Conservation (phyloP, 805 yeast genomes). For the Sugiyamaella valdiviana region DNA sequence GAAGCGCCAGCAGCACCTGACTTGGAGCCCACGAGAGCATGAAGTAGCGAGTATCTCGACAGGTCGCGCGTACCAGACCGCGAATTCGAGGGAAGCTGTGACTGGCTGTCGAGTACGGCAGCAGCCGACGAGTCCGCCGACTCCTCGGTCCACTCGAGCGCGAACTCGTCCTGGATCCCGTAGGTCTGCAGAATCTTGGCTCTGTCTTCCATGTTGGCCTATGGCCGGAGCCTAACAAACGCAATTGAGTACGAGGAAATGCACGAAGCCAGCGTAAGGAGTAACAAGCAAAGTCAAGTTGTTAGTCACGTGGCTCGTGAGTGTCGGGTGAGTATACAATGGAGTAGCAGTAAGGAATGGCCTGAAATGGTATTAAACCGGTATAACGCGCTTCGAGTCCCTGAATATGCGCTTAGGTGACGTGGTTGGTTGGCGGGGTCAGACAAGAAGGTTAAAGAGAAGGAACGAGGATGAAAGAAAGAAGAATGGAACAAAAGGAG, state of each 20-base stretch:
- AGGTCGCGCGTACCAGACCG: background rate
- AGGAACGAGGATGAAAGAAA: too few relatives aligned
- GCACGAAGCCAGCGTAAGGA: background rate
- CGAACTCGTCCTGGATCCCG: conserved; percentile 18
- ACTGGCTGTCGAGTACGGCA: background rate
- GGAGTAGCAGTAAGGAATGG: too few relatives aligned
- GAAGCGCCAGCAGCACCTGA: background rate
- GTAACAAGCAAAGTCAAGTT: too few relatives aligned
- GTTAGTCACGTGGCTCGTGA: too few relatives aligned
- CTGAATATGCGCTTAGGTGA: too few relatives aligned
- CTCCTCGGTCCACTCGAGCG: conserved; percentile 20
- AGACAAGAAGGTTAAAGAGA: too few relatives aligned
- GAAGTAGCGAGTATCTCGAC: conserved; percentile 21
- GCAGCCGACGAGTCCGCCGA: background rate
- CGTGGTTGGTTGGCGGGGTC: too few relatives aligned
- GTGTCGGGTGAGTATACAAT: too few relatives aligned
- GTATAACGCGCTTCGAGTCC: too few relatives aligned
- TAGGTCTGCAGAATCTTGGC: conserved; percentile 18
- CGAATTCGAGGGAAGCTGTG: conserved; percentile 1
- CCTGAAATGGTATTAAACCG: too few relatives aligned
- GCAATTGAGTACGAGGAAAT: background rate
- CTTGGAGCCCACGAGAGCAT: conserved; percentile 10
- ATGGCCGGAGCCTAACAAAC: background rate
- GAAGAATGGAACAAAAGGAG: too few relatives aligned
- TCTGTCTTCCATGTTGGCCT: conserved; percentile 4